These are phyloP conservation scores for Coemansia sp. DNA, from an alignment of 192 early-diverging fungal genomes.

Conservation along the genomic window DNA sequence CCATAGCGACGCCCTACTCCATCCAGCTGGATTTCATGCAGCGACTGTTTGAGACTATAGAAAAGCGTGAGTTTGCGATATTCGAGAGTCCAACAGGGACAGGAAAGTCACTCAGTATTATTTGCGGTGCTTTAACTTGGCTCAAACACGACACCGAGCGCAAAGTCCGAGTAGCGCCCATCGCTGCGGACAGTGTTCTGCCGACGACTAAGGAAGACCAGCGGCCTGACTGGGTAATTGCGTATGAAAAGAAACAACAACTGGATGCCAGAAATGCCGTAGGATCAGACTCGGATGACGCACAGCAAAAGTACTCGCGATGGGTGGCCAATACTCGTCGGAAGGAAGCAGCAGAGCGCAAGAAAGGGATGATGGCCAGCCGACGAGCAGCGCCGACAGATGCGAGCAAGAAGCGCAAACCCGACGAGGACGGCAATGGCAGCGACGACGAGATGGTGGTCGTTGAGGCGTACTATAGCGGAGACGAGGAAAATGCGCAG, in stretches of 20 bases:
- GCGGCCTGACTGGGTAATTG: not conserved
- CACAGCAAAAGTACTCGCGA: constrained; percentile 20
- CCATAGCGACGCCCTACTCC: constrained; percentile 64
- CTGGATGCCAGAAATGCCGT: constrained; percentile 7
- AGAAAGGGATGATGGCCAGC: not conserved
- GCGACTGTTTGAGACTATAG: constrained; percentile 68
- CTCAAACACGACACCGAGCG: constrained; percentile 60
- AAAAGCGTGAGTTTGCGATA: constrained; percentile 70
- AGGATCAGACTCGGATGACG: not conserved
- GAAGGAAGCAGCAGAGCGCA: constrained; percentile 21
- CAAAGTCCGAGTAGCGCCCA: not conserved
- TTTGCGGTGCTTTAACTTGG: constrained; percentile 87
- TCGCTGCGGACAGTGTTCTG: not conserved
- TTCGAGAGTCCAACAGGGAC: constrained; percentile 96
- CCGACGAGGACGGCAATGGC: constrained; percentile 10
- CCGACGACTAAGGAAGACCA: not conserved
- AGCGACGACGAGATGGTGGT: constrained; percentile 55
- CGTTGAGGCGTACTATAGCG: constrained; percentile 69
- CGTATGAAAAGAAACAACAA: constrained; percentile 6
- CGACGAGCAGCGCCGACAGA: not conserved
- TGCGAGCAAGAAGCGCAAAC: constrained; percentile 1
- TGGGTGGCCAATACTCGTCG: constrained; percentile 41
- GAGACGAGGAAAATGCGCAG: constrained; percentile 36
- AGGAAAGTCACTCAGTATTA: constrained; percentile 86
- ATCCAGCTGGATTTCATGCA: constrained; percentile 83